Conservation (phyloP, 257 asterid genomes). For the Solanum verrucosum region DNA sequence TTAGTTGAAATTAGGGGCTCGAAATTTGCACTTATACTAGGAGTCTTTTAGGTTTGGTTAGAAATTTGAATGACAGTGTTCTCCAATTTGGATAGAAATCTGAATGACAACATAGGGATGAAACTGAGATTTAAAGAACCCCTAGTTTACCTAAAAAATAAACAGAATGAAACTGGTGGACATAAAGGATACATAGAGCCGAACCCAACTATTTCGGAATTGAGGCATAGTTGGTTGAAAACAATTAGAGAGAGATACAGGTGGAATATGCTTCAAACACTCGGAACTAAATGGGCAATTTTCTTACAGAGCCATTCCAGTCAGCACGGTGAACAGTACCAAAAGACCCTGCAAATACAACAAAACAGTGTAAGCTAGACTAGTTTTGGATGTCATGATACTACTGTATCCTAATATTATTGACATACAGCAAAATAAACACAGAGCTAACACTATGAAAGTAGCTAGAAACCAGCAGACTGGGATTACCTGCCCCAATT, state of each 20-base stretch:
- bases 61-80: neutral
- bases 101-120: neutral
- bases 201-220: neutral
- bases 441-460: neutral
- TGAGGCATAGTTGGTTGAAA: neutral
- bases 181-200: neutral
- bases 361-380: slow-evolving; percentile 2
- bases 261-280: neutral
- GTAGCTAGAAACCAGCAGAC: slow-evolving; percentile 7
- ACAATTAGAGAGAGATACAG: neutral
- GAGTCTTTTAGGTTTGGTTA: neutral
- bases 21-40: neutral
- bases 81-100: neutral
- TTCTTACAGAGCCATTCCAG: slow-evolving; percentile 96
- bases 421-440: neutral
- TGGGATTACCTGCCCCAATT: slow-evolving; percentile 79
- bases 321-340: slow-evolving; percentile 98
- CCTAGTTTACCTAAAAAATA: neutral
- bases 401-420: neutral
- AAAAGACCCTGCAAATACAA: slow-evolving; percentile 70
- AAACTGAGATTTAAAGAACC: neutral
- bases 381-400: neutral
- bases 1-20: neutral
- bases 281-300: slow-evolving; percentile 8
- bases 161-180: neutral